These are phyloP conservation scores for Lentinula edodes DNA, from an alignment of 768 basidiomycete species.

Conservation along the genomic window DNA sequence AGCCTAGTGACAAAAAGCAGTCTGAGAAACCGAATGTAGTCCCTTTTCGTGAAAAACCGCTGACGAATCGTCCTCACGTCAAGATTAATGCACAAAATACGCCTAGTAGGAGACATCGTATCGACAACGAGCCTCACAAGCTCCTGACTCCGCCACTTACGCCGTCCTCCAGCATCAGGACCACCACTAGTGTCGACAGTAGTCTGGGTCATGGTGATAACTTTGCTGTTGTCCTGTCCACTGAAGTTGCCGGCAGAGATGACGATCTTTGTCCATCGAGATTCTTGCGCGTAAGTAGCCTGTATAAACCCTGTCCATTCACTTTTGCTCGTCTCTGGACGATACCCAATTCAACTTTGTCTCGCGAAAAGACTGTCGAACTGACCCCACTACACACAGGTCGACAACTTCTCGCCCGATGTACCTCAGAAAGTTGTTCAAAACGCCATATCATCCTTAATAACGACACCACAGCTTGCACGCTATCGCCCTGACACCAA, in stretches of 20 bases:
- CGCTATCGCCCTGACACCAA: background rate
- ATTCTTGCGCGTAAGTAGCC: slow-evolving; percentile 14
- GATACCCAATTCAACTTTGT: background rate
- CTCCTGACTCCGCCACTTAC: slow-evolving; percentile 52
- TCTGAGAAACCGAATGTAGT: slow-evolving; percentile 16
- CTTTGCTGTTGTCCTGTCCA: background rate
- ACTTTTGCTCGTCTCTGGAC: background rate
- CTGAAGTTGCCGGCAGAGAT: slow-evolving; percentile 1
- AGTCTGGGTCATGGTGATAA: slow-evolving; percentile 9
- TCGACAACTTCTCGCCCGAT: slow-evolving; percentile 32
- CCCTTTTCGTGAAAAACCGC: slow-evolving; percentile 8
- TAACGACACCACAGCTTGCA: slow-evolving; percentile 7
- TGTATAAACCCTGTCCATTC: background rate
- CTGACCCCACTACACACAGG: slow-evolving; percentile 20
- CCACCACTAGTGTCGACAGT: slow-evolving; percentile 11
- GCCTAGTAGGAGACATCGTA: background rate
- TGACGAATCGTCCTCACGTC: background rate
- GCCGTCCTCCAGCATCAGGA: slow-evolving; percentile 33
- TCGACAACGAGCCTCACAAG: background rate
- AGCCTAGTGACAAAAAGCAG: background rate
- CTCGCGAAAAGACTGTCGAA: background rate
- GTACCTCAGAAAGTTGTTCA: slow-evolving; percentile 22
- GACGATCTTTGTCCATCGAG: slow-evolving; percentile 11
- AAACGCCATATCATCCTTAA: background rate
- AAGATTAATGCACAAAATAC: background rate